Percentiles rank a stretch among this genome's conserved stretches.
phyloP scores from a whole-genome alignment of 2,329 filamentous ascomycete species.

The Curvularia spicifera region DNA sequence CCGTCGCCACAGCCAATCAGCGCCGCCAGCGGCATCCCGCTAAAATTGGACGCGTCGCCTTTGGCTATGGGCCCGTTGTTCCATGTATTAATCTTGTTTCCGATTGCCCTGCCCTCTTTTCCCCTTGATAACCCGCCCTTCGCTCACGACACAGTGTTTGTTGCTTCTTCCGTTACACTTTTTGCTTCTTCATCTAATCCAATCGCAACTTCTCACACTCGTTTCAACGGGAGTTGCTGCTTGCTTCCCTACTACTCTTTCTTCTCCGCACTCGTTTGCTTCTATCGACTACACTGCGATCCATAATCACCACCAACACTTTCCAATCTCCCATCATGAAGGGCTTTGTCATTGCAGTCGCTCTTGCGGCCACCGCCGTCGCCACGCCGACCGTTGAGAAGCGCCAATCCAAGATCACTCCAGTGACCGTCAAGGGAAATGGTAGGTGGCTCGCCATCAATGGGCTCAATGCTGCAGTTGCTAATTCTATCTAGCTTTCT shows the following conservation, averaged over 20 bases:
- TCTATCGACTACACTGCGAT: conserved; percentile 6
- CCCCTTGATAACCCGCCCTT: conserved; percentile 3
- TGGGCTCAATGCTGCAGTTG: background rate
- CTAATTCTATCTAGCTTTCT: conserved; percentile 59
- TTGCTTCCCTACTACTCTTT: conserved; percentile 9
- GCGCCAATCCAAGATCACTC: conserved; percentile 53
- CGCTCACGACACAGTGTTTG: conserved; percentile 3
- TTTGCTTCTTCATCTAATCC: conserved; percentile 8
- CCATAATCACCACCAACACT: conserved; percentile 14
- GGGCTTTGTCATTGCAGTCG: conserved; percentile 55
- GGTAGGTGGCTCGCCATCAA: conserved; percentile 46
- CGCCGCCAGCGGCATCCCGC: background rate
- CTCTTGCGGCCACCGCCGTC: conserved; percentile 55
- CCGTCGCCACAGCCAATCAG: conserved; percentile 6
- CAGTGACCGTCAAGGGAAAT: conserved; percentile 68
- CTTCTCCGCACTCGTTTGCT: background rate
- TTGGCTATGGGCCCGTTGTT: background rate
- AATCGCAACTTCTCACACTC: conserved; percentile 22
- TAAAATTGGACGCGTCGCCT: conserved; percentile 19
- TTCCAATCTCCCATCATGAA: conserved; percentile 56
- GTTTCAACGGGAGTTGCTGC: conserved; percentile 18
- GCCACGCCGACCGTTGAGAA: conserved; percentile 49
- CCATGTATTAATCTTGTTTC: conserved; percentile 10
- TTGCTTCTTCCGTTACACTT: conserved; percentile 13
- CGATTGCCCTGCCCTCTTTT: conserved; percentile 1